These are phyloP conservation scores for Pleurotus cornucopiae DNA, from an alignment of 768 basidiomycete genomes.

Conservation along the genomic window DNA sequence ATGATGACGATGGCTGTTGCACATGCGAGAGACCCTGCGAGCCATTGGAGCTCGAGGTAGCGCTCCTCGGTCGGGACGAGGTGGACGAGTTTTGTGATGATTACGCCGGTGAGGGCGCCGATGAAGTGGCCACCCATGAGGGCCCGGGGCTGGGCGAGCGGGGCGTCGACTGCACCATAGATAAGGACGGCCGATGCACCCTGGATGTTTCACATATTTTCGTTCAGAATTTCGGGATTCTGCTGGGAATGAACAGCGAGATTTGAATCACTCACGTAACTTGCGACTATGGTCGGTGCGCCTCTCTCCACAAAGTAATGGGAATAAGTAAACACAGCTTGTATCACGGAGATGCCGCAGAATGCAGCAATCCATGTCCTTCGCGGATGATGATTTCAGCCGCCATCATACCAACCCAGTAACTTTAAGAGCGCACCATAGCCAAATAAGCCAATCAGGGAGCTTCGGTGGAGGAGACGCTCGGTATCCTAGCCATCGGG, in stretches of 20 bases:
- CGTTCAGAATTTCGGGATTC: neutral
- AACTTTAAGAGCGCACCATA: constrained; percentile 26
- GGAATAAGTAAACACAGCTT: constrained; percentile 44
- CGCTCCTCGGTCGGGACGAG: constrained; percentile 37
- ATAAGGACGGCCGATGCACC: constrained; percentile 53
- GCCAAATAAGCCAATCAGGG: constrained; percentile 34
- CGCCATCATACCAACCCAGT: too few relatives aligned
- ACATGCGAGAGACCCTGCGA: constrained; percentile 42
- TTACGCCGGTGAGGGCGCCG: constrained; percentile 43
- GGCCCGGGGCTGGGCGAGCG: constrained; percentile 48
- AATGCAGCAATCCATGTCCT: constrained; percentile 42
- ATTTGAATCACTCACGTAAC: constrained; percentile 32
- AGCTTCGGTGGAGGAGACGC: constrained; percentile 24
- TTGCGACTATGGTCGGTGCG: constrained; percentile 44
- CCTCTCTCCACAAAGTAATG: constrained; percentile 41
- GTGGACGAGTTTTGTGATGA: constrained; percentile 47
- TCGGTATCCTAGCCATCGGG: constrained; percentile 43
- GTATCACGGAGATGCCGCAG: constrained; percentile 43
- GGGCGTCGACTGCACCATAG: constrained; percentile 49
- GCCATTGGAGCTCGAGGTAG: constrained; percentile 43
- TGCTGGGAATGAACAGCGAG: neutral
- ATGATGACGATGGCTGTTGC: constrained; percentile 40
- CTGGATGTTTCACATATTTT: constrained; percentile 20
- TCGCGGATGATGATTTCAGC: too few relatives aligned
- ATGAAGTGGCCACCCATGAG: constrained; percentile 50